phyloP scores from a whole-genome alignment of 75 land plant genomes.

The Selaginella tamariscina region DNA sequence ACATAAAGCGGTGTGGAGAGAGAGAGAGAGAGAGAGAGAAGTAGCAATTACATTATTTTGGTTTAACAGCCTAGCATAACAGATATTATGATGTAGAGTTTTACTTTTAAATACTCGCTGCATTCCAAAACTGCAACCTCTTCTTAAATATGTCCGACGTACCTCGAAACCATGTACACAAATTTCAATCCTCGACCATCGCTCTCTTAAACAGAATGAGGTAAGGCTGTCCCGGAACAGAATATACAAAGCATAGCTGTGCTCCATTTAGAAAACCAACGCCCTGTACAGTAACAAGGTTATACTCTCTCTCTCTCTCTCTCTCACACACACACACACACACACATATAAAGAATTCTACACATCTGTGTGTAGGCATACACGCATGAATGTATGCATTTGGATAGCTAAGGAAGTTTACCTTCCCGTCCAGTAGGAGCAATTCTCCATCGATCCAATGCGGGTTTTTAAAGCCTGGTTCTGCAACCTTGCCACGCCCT shows the following conservation, averaged over 20 bases:
- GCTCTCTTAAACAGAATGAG: constrained; percentile 59
- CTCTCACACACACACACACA: too few species aligned
- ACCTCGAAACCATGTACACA: background rate
- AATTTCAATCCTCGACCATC: background rate
- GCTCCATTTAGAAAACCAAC: constrained; percentile 56
- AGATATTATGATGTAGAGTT: too few species aligned
- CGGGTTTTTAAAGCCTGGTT: constrained; percentile 11
- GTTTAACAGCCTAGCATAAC: too few species aligned
- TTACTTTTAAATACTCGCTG: background rate
- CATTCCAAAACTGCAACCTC: background rate
- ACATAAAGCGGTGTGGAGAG: too few species aligned
- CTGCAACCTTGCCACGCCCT: constrained; percentile 16
- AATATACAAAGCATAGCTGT: constrained; percentile 81
- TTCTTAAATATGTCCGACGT: too few species aligned
- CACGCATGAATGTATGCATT: background rate
- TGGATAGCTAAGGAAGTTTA: background rate
- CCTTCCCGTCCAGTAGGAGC: constrained; percentile 19
- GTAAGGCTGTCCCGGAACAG: constrained; percentile 72
- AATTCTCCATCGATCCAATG: constrained; percentile 19
- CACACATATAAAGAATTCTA: too few species aligned
- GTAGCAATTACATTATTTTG: too few species aligned
- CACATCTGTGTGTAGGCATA: too few species aligned
- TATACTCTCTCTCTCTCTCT: too few species aligned
- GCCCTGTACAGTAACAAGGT: constrained; percentile 32
- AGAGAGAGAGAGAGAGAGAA: too few species aligned